Evolutionary conservation across 768 basidiomycete species (phyloP), one percentile per base, ranked within the genome.

Genomic region (Lactarius pseudohatsudake): DNA sequence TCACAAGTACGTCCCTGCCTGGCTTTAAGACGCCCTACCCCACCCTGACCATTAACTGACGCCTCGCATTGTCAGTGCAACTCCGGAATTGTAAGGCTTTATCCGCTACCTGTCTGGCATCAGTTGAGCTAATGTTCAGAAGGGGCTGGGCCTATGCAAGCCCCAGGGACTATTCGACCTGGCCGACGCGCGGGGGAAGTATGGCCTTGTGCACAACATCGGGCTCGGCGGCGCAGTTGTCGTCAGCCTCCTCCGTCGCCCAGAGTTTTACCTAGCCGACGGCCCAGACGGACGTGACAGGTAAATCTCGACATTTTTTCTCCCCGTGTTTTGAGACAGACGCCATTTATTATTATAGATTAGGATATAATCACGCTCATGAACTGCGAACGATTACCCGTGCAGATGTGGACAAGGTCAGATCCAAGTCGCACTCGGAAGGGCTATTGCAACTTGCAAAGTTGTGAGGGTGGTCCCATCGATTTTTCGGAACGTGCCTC

Each of bases 81-180:
- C 76, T 92, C 59, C 82, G 90, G 53, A 79, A 86, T 50, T 92
- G 89, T 88, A 71, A 64, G 76, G 67, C 34, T 28, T 10, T 8
- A 28, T 11, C 38, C 11, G 22, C 41, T 26, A 45, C 45, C 6
- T 4, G 5, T 16, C n/a, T 26, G 34, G 47, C 18, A 9, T 59
- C 22, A 26, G 38, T 47, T 10, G 30, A 26, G 32, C 54, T 45
- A n/a, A 34, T 18, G 59, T 30, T 40, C 38, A 22, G 22, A 68
- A 89, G 90, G 89, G 91, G 88, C 91, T 4, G 91, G 91, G 38
- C 88, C 88, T 32, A 91, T 92, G 90, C 91, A 92, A 78, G 88
- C 85, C 2, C 85, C 86, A 1, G 86, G 86, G 85, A 10, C 79
- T 92, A 55, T 90, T 92, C 69, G 80, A 86, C 64, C 79, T 71